These are phyloP conservation scores for Lentinula novae-zelandiae DNA, from an alignment of 1,284 basidiomycete species.

Conservation along the genomic window DNA sequence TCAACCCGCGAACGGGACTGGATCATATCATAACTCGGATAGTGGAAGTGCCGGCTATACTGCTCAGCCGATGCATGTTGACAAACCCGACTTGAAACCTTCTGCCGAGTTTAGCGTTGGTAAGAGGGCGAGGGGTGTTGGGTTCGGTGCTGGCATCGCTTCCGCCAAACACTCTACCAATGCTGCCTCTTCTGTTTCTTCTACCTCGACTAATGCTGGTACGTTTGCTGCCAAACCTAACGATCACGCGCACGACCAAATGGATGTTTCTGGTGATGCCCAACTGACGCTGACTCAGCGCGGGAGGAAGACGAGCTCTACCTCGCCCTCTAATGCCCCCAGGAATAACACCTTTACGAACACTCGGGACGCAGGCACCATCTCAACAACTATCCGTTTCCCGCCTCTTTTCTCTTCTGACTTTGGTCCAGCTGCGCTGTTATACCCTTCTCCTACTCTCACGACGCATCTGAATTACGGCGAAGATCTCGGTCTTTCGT, in stretches of 20 bases:
- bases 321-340: not conserved
- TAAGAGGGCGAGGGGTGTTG: too few relatives aligned
- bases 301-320: constrained; percentile 30
- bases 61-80: constrained; percentile 41
- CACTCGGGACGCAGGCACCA: constrained; percentile 5
- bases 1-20: too few relatives aligned
- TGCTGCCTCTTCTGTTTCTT: not conserved
- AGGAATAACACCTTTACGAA: constrained; percentile 20
- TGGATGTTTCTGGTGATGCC: constrained; percentile 29
- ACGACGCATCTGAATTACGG: constrained; percentile 70
- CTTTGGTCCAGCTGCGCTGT: constrained; percentile 73
- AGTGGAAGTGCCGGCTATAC: not conserved
- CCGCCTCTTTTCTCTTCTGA: constrained; percentile 68
- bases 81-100: constrained; percentile 65
- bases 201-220: constrained; percentile 3
- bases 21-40: not conserved
- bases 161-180: not conserved
- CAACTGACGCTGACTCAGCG: constrained; percentile 38
- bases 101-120: constrained; percentile 55
- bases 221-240: constrained; percentile 11
- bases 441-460: constrained; percentile 60
- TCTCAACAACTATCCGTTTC: constrained; percentile 43
- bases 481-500: constrained; percentile 46
- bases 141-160: not conserved
- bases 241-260: constrained; percentile 22